Percentiles rank a stretch among this genome's conserved stretches.
These are phyloP conservation scores for Amphibolis antarctica DNA, from an alignment of 106 monocot genomes.

Conservation along the genomic window DNA sequence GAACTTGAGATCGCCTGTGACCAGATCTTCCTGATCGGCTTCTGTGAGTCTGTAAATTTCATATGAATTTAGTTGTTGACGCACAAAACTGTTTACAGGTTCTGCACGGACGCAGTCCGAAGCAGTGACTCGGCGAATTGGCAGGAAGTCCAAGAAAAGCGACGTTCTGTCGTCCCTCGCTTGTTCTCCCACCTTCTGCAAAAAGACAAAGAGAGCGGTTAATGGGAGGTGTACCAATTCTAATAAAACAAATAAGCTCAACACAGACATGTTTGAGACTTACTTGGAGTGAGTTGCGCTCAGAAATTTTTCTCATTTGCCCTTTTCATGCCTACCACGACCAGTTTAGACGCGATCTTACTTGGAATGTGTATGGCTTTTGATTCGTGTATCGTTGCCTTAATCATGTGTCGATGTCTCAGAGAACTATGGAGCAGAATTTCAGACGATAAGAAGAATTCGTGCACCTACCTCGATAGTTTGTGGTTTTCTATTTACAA, in stretches of 20 bases:
- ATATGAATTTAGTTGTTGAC: no score
- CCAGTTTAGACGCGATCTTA: no score
- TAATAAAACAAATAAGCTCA: constrained; percentile 28
- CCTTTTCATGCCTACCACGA: no score
- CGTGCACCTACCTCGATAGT: constrained; percentile 41
- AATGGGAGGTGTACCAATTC: constrained; percentile 2
- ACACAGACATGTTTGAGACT: constrained; percentile 45
- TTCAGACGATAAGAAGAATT: constrained; percentile 33
- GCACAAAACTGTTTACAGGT: no score
- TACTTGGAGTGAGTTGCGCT: constrained; percentile 52
- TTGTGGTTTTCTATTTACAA: constrained; percentile 71
- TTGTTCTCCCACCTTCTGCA: not conserved
- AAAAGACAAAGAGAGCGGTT: not conserved
- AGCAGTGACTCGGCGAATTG: no score
- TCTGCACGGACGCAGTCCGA: no score
- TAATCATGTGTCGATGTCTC: not conserved
- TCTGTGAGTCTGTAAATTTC: no score
- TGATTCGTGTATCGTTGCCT: no score
- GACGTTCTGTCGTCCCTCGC: not conserved
- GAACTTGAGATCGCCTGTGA: no score
- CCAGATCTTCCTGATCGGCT: no score
- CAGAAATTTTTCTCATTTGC: no score
- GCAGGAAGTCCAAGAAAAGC: not conserved
- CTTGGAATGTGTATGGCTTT: not conserved
- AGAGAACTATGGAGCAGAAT: constrained; percentile 52